Conservation (phyloP, 2,329 filamentous ascomycete genomes). For the Hymenoscyphus infarciens region DNA sequence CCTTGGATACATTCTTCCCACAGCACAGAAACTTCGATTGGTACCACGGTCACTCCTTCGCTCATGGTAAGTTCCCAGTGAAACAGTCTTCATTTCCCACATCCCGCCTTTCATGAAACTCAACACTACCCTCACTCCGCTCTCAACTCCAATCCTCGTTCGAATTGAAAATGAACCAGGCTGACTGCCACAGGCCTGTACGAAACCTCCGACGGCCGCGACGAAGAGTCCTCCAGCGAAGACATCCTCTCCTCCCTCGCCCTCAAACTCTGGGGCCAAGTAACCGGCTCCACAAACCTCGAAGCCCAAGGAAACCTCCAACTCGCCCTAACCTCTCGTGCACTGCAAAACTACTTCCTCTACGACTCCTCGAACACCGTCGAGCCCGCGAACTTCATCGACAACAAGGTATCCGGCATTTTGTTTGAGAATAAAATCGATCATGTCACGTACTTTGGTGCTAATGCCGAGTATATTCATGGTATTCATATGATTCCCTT, state of each 20-base stretch:
- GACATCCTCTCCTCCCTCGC: conserved; percentile 80
- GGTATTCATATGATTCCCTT: conserved; percentile 39
- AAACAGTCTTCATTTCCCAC: too few relatives aligned
- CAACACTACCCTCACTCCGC: too few relatives aligned
- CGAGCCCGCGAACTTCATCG: conserved; percentile 73
- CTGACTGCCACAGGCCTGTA: conserved; percentile 48
- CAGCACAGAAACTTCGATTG: conserved; percentile 84
- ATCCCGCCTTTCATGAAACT: too few relatives aligned
- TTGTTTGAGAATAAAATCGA: conserved; percentile 95
- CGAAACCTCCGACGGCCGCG: conserved; percentile 69
- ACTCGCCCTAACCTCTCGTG: conserved; percentile 72
- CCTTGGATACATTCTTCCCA: conserved; percentile 71
- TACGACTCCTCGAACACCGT: conserved; percentile 66
- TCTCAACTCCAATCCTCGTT: too few relatives aligned
- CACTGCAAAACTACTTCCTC: conserved; percentile 77
- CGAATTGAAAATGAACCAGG: not conserved
- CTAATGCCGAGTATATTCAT: conserved; percentile 66
- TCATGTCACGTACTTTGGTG: conserved; percentile 85
- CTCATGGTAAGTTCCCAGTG: conserved; percentile 49
- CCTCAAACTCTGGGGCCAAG: conserved; percentile 89
- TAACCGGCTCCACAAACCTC: conserved; percentile 72
- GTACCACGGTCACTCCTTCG: conserved; percentile 94
- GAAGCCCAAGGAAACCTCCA: conserved; percentile 76
- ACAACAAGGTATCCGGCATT: conserved; percentile 69
- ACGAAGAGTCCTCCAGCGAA: conserved; percentile 86